phyloP scores from a whole-genome alignment of 805 yeast species.

The Tetrapisispora pingtungensis region DNA sequence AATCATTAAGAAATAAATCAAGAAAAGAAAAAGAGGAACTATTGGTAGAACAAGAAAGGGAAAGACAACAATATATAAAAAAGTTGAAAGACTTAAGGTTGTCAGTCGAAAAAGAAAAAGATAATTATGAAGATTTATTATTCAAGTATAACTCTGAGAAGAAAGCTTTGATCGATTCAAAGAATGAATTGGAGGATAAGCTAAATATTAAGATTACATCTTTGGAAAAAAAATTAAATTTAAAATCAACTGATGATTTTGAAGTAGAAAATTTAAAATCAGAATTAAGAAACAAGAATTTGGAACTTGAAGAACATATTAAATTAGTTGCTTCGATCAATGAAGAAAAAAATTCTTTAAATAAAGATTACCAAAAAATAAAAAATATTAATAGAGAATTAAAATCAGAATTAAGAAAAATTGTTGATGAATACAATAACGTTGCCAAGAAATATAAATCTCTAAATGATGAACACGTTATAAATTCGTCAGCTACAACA shows the following conservation, averaged over 20 bases:
- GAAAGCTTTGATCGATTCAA: conserved; percentile 9
- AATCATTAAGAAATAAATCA: conserved; percentile 2
- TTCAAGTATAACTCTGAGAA: conserved; percentile 12
- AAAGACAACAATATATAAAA: conserved; percentile 3
- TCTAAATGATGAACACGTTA: neutral
- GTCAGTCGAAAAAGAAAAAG: conserved; percentile 8
- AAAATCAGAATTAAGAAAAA: conserved; percentile 26
- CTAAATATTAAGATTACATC: conserved; percentile 10
- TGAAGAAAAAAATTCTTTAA: conserved; percentile 4
- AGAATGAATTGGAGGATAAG: conserved; percentile 11
- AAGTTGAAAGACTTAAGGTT: conserved; percentile 8
- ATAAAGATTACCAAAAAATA: conserved; percentile 16
- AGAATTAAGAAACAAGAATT: neutral
- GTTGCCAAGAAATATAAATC: conserved; percentile 17
- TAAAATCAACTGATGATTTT: conserved; percentile 8
- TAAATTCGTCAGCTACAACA: conserved; percentile 2
- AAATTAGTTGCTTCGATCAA: conserved; percentile 9
- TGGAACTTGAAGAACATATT: neutral
- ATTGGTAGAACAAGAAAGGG: conserved; percentile 2
- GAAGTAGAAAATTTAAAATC: conserved; percentile 8
- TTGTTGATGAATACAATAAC: conserved; percentile 22
- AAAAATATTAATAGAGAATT: conserved; percentile 20
- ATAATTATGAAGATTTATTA: conserved; percentile 11
- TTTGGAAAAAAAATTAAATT: conserved; percentile 13
- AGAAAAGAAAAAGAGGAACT: neutral